These are phyloP conservation scores for Boletus mariae DNA, from an alignment of 1,284 basidiomycete species.

Conservation along the genomic window DNA sequence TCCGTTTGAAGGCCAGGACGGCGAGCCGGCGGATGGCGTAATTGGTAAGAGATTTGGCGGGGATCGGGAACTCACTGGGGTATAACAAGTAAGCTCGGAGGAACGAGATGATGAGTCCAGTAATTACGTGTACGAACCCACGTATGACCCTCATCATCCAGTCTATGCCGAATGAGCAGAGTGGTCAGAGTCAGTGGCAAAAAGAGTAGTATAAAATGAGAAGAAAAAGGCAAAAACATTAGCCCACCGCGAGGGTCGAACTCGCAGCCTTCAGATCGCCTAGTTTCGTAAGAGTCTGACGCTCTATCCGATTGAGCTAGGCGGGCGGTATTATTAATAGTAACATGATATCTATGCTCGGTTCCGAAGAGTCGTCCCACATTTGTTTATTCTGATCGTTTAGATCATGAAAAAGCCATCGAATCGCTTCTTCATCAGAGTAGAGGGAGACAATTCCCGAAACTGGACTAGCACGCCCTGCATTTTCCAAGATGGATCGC, in stretches of 20 bases:
- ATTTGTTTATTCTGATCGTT: too few relatives aligned
- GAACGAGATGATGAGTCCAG: not conserved
- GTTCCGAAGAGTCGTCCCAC: too few relatives aligned
- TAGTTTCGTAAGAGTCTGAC: conserved; percentile 62
- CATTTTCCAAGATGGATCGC: too few relatives aligned
- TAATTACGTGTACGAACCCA: not conserved
- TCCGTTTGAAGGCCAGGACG: not conserved
- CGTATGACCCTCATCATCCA: not conserved
- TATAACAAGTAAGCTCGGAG: not conserved
- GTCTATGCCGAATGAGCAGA: not conserved
- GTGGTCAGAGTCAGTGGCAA: not conserved
- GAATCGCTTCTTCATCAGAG: too few relatives aligned
- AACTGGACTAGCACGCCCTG: too few relatives aligned
- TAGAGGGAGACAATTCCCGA: too few relatives aligned
- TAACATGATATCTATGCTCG: not conserved
- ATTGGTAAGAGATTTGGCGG: not conserved
- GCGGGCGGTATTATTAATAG: conserved; percentile 43
- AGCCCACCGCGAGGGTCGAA: conserved; percentile 91
- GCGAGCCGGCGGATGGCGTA: not conserved
- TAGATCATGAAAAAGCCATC: too few relatives aligned
- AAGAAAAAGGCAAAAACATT: conserved; percentile 20
- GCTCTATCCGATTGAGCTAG: conserved; percentile 87
- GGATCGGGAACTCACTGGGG: not conserved
- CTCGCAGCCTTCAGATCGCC: conserved; percentile 82
- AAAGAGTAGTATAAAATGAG: not conserved